Evolutionary conservation across 2,329 filamentous ascomycete genomes (phyloP).

Genomic region (Pezicula rhizophila): DNA sequence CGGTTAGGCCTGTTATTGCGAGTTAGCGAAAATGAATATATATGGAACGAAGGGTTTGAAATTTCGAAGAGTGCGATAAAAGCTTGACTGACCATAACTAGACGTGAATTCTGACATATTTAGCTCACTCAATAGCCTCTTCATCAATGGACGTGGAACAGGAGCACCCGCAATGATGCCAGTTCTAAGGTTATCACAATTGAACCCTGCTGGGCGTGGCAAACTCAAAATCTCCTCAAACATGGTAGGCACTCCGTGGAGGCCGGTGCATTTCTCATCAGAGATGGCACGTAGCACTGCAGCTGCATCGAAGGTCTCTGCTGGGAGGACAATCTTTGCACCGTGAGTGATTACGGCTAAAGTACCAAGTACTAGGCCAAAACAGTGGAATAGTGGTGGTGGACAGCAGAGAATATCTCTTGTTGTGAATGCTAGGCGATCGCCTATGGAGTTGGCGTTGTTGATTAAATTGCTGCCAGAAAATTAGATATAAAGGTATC

Average conservation of each 20-base stretch:
- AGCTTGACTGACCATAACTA: conserved; percentile 29
- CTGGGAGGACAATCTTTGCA: conserved; percentile 58
- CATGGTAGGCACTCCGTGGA: conserved; percentile 57
- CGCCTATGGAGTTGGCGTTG: conserved; percentile 61
- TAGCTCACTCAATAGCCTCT: conserved; percentile 52
- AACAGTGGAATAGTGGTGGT: conserved; percentile 63
- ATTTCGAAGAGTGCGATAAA: conserved; percentile 3
- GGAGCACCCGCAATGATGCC: conserved; percentile 62
- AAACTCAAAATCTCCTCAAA: conserved; percentile 61
- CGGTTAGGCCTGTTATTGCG: conserved; percentile 58
- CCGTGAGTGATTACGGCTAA: conserved; percentile 63
- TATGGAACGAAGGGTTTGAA: conserved; percentile 1
- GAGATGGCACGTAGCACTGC: conserved; percentile 52
- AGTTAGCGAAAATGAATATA: conserved; percentile 1
- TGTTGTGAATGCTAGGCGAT: conserved; percentile 57
- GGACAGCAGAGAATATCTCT: conserved; percentile 59
- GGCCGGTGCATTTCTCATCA: conserved; percentile 46
- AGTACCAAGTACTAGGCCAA: conserved; percentile 65
- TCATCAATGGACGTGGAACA: conserved; percentile 58
- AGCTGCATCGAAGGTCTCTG: conserved; percentile 57
- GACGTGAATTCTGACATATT: conserved; percentile 55
- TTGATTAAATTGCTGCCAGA: conserved; percentile 45
- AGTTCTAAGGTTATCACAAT: conserved; percentile 44
- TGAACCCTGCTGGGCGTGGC: conserved; percentile 31
- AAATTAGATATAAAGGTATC: neutral